A percentile compares a stretch with the other conserved stretches of the same genome.
These are phyloP conservation scores for Xylariaceae sp. DNA, from an alignment of 2,329 filamentous ascomycete species.

Conservation along the genomic window DNA sequence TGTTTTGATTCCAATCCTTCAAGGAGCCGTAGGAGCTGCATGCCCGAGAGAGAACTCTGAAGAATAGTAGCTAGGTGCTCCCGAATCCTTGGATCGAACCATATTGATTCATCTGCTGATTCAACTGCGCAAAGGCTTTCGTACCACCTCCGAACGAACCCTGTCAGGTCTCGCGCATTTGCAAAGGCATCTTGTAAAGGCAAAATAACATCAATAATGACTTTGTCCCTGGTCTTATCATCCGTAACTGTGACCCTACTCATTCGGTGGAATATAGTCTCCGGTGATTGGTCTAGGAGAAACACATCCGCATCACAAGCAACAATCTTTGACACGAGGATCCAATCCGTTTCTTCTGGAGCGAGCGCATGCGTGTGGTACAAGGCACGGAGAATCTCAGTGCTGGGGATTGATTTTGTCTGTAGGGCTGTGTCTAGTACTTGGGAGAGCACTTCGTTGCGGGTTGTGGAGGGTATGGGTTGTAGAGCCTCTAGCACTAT, in stretches of 20 bases:
- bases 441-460: slow-evolving; percentile 35
- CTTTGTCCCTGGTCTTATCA: slow-evolving; percentile 29
- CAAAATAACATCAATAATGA: slow-evolving; percentile 44
- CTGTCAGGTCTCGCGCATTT: slow-evolving; percentile 47
- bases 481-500: slow-evolving; percentile 31
- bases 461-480: slow-evolving; percentile 23
- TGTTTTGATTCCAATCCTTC: slow-evolving; percentile 42
- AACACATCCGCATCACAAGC: slow-evolving; percentile 53
- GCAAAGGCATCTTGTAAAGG: slow-evolving; percentile 50
- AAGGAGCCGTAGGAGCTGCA: slow-evolving; percentile 45
- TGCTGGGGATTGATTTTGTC: slow-evolving; percentile 43
- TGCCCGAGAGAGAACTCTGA: slow-evolving; percentile 44
- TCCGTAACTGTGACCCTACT: slow-evolving; percentile 34
- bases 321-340: slow-evolving; percentile 49
- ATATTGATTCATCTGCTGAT: slow-evolving; percentile 32
- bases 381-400: slow-evolving; percentile 41
- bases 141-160: slow-evolving; percentile 48
- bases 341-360: slow-evolving; percentile 44
- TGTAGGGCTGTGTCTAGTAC: slow-evolving; percentile 45
- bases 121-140: slow-evolving; percentile 32
- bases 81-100: slow-evolving; percentile 37
- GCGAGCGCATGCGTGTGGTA: slow-evolving; percentile 37
- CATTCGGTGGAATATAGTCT: slow-evolving; percentile 41
- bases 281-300: slow-evolving; percentile 43
- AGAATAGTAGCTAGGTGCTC: slow-evolving; percentile 39